A percentile compares a stretch with the other conserved stretches of the same genome.
Conservation (phyloP, 345 rosid species). For the Capsella bursapastoris region DNA sequence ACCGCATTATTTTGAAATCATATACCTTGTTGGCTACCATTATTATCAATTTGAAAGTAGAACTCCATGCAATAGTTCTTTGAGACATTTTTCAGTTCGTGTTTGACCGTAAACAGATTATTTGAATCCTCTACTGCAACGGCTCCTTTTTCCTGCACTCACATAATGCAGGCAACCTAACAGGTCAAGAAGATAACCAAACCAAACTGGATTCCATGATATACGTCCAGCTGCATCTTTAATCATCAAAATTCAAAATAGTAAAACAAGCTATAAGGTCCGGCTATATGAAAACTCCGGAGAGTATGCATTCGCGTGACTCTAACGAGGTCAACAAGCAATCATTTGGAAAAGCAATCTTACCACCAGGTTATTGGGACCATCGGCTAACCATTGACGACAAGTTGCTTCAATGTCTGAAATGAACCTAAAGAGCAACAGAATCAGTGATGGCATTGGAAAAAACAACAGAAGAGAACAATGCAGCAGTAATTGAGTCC, state of each 20-base stretch:
- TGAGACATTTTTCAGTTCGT: slow-evolving; percentile 65
- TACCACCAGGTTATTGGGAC: slow-evolving; percentile 85
- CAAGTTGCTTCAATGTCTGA: slow-evolving; percentile 93
- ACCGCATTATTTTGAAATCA: slow-evolving; percentile 29
- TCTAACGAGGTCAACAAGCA: neutral
- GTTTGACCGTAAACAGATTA: slow-evolving; percentile 67
- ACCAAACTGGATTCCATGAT: slow-evolving; percentile 6
- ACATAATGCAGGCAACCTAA: slow-evolving; percentile 33
- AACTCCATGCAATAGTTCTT: slow-evolving; percentile 91
- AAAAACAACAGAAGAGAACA: slow-evolving; percentile 11
- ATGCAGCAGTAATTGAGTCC: neutral
- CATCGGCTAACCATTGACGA: slow-evolving; percentile 93
- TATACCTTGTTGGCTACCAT: slow-evolving; percentile 52
- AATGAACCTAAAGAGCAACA: slow-evolving; percentile 65
- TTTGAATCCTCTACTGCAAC: slow-evolving; percentile 57
- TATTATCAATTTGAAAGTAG: slow-evolving; percentile 57
- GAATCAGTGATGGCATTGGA: slow-evolving; percentile 14
- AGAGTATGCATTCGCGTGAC: neutral
- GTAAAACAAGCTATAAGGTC: neutral
- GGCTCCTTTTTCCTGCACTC: slow-evolving; percentile 81
- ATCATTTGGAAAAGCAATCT: slow-evolving; percentile 26
- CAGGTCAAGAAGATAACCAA: slow-evolving; percentile 33
- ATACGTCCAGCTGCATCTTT: neutral
- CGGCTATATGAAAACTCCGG: neutral
- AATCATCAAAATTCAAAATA: neutral